Base-by-base conservation (phyloP, 2,329 filamentous ascomycete genomes). In the Fonsecaea pedrosoi region DNA sequence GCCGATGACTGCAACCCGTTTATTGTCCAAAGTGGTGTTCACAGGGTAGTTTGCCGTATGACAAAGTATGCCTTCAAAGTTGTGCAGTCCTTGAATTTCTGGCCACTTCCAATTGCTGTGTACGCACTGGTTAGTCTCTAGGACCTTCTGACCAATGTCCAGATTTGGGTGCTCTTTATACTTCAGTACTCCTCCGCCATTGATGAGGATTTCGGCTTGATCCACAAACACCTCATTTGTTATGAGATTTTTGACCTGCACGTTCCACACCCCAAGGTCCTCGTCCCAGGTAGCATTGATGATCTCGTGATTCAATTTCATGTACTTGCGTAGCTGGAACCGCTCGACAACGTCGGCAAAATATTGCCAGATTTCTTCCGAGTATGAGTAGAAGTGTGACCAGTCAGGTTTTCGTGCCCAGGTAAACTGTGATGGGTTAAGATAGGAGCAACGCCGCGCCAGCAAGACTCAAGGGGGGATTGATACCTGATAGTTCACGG, bases 1-100 rank as follows among this genome's bases (percentile, higher is more conserved):
- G 13, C 86, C 86, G 55, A 88, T 82, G 13, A 87, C 74, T 4
- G 82, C 81, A 25, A 86, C 83, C 7, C 77, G 77, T 68, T 85
- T 85, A 30, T 77, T 81, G 1, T 73, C 73, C 5, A 86, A 75
- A 15, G 84, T 78, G 6, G 85, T 76, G 21, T 81, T 78, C 5
- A 83, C 75, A 1, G 85, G 81, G 85, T 86, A 89, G 42, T 81
- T 78, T 1, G 86, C 82, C 0, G 84, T 84, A 71, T 89, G 86
- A 48, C 87, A 79, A 3, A 87, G 74, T 9, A 76, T 73, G 9
- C 86, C 86, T 62, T 80, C 75, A 75, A 87, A 89, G 18, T 76
- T 77, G 1, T 81, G 70, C 0, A 84, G 69, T 0, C 86, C 86
- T 0, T 82, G 79, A 18, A 88, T 81, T 15, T 81, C 79, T 1